phyloP scores from a whole-genome alignment of 805 yeast genomes.

The Candida loeiensis region DNA sequence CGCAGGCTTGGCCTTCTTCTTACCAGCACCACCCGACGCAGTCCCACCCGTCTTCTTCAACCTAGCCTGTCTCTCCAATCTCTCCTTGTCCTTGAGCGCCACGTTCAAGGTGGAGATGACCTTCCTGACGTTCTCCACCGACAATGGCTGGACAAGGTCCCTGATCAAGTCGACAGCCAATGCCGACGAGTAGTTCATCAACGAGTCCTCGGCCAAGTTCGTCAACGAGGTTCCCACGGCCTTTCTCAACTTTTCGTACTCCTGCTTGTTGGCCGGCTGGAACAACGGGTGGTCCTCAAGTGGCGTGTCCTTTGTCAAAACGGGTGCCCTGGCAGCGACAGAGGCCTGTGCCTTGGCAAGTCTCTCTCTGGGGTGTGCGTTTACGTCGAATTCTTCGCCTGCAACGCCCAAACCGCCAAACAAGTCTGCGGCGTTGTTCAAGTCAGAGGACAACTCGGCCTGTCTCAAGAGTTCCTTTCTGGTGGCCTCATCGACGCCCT shows the following conservation, averaged over 20 bases:
- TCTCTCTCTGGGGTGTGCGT: slow-evolving; percentile 52
- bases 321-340: slow-evolving; percentile 30
- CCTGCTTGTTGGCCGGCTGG: slow-evolving; percentile 75
- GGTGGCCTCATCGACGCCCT: slow-evolving; percentile 68
- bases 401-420: slow-evolving; percentile 71
- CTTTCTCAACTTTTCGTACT: slow-evolving; percentile 70
- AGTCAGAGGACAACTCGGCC: slow-evolving; percentile 81
- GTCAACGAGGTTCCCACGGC: slow-evolving; percentile 61
- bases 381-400: slow-evolving; percentile 29
- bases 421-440: slow-evolving; percentile 89
- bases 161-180: slow-evolving; percentile 83
- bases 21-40: slow-evolving; percentile 89
- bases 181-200: slow-evolving; percentile 65
- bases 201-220: slow-evolving; percentile 56
- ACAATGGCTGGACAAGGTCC: slow-evolving; percentile 77
- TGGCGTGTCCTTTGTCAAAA: slow-evolving; percentile 55
- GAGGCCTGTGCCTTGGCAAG: slow-evolving; percentile 45
- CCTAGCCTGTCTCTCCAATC: slow-evolving; percentile 85
- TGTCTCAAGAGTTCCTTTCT: slow-evolving; percentile 68
- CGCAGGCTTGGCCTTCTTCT: slow-evolving; percentile 84
- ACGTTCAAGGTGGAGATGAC: slow-evolving; percentile 82
- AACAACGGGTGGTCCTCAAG: slow-evolving; percentile 76
- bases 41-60: slow-evolving; percentile 80
- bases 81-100: slow-evolving; percentile 77
- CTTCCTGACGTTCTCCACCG: slow-evolving; percentile 79